Evolutionary conservation across 2,329 filamentous ascomycete species (phyloP), one percentile per base, ranked within the genome.

Genomic region (Colletotrichum sublineola): DNA sequence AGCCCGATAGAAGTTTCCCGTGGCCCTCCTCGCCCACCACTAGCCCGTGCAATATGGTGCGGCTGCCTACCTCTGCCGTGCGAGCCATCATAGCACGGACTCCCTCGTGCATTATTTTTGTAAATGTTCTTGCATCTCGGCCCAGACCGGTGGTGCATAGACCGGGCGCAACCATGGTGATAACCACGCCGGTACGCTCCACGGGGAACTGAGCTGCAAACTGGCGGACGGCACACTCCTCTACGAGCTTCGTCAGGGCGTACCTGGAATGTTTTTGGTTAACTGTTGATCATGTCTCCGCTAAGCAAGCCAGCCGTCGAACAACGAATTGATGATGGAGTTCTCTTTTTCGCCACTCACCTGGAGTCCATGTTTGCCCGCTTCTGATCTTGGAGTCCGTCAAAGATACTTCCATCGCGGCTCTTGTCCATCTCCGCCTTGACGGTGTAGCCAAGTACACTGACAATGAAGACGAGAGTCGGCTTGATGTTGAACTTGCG

Each of bases 111-210:
- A 66, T 61, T 18, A 65, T 42, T 14, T 56, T 52, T 42, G 58
- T 44, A 40, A 62, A 48, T 14, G 44, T 48, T 12, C 61, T 57
- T 44, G 61, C 63, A 33, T 73, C 44, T 12, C 67, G 56, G n/a
- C 48, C 58, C 33, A 79, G 74, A 0, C 73, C 75, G 1, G 78
- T 78, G 57, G 75, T 77, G 74, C 78, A 79, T 2, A 82, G 68
- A 1, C 81, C 81, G 0, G 81, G 81, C 63, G 77, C 77, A 24
- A 81, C 56, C 0, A 77, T 38, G 69, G 81, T 83, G 20, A 82
- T 57, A 44, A 82, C 73, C 31, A 82, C 79, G 1, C 79, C 78
- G 0, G 77, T 78, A 6, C 74, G 73, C 0, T 76, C 74, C 1
- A 77, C 73, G 8, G 80, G 79, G 8, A 75, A 20, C 1, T 78